Percentiles rank a stretch among this genome's conserved stretches.
phyloP scores from a whole-genome alignment of 805 yeast species.

The Pichia scutulata region DNA sequence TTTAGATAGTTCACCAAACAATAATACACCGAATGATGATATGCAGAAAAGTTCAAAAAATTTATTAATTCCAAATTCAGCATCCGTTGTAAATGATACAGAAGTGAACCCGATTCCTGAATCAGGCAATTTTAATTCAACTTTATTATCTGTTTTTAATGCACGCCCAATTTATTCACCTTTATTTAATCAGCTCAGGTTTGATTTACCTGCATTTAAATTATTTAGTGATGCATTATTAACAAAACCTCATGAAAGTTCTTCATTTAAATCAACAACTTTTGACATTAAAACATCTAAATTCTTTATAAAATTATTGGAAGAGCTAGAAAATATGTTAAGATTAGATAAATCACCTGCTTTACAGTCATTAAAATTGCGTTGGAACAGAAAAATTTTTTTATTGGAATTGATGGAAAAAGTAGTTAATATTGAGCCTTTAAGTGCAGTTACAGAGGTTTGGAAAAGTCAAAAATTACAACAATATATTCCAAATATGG shows the following conservation, averaged over 20 bases:
- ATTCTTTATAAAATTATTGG: conserved; percentile 56
- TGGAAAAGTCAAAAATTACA: conserved; percentile 36
- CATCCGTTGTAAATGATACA: neutral
- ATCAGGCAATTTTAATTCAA: conserved; percentile 15
- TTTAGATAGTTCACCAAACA: neutral
- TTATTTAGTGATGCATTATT: conserved; percentile 38
- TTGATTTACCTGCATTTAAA: conserved; percentile 37
- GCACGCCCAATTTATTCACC: conserved; percentile 23
- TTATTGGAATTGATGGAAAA: conserved; percentile 70
- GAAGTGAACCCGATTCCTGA: neutral
- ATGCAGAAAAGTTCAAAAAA: neutral
- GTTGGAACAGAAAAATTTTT: conserved; percentile 41
- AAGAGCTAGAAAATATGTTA: conserved; percentile 74
- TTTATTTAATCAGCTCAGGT: conserved; percentile 29
- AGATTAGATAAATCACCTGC: conserved; percentile 52
- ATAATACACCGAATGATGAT: neutral
- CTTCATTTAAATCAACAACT: neutral
- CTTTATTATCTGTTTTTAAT: conserved; percentile 18
- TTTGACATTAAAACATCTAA: conserved; percentile 39
- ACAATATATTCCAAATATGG: conserved; percentile 3
- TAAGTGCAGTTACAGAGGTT: conserved; percentile 72
- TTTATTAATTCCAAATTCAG: neutral
- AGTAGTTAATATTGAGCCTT: conserved; percentile 75
- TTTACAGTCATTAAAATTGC: conserved; percentile 47
- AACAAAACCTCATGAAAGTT: neutral